phyloP scores from a whole-genome alignment of 345 rosid species.

The Acer yangbiense region DNA sequence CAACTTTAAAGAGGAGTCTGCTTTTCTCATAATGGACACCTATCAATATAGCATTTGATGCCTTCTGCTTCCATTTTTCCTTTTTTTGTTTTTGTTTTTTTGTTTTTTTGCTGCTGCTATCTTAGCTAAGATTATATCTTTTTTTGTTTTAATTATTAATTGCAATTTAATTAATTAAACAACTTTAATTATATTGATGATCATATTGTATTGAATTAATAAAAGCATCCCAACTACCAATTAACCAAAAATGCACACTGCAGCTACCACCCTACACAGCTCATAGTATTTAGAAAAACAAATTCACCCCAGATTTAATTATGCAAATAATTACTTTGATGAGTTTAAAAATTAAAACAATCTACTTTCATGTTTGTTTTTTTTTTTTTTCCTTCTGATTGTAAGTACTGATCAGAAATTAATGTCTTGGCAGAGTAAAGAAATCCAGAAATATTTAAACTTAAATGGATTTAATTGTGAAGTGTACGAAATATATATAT shows the following conservation, averaged over 20 bases:
- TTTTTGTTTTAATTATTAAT: slow-evolving; percentile 5
- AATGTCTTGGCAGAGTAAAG: background rate
- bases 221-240: background rate
- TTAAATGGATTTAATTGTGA: background rate
- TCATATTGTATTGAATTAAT: background rate
- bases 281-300: background rate
- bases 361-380: background rate
- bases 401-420: no score
- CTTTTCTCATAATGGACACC: slow-evolving; percentile 3
- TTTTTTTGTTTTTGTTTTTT: no score
- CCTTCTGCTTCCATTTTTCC: background rate
- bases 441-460: background rate
- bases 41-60: slow-evolving; percentile 14
- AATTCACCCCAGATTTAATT: background rate
- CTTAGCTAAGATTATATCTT: background rate
- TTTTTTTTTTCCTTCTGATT: no score
- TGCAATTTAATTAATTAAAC: background rate
- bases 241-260: background rate
- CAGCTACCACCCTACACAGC: background rate
- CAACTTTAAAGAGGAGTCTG: background rate
- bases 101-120: background rate
- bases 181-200: background rate
- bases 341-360: no score
- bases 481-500: background rate
- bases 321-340: background rate